phyloP scores from a whole-genome alignment of 176 grass and related monocot species.

The Dactylis glomerata region DNA sequence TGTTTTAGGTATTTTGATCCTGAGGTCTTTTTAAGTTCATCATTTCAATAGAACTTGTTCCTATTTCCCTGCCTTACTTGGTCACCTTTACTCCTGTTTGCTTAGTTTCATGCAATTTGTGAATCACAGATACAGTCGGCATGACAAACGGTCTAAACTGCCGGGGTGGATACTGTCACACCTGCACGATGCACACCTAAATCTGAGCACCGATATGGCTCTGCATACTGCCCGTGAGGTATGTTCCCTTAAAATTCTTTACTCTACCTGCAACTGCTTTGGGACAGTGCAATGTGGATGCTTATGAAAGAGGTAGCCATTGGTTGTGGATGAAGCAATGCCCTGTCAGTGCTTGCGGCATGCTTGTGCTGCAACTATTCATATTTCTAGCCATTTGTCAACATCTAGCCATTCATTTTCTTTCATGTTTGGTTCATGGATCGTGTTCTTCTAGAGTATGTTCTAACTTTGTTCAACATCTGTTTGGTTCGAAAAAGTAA shows the following conservation, averaged over 20 bases:
- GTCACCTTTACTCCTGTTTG: neutral
- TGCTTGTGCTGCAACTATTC: neutral
- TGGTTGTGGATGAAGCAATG: neutral
- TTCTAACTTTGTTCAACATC: neutral
- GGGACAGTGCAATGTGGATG: neutral
- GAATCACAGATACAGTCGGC: conserved; percentile 66
- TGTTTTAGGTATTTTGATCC: neutral
- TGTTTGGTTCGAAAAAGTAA: neutral
- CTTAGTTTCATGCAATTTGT: neutral
- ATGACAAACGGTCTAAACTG: conserved; percentile 91
- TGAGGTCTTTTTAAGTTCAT: neutral
- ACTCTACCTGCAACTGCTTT: neutral
- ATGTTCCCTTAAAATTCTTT: conserved; percentile 12
- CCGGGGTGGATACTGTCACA: conserved; percentile 98
- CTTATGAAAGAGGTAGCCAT: neutral
- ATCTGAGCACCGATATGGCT: conserved; percentile 96
- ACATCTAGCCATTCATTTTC: neutral
- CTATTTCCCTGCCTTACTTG: neutral
- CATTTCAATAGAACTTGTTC: neutral
- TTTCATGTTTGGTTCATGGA: neutral
- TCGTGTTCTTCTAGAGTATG: neutral
- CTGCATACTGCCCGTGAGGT: conserved; percentile 96
- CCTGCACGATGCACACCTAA: conserved; percentile 82
- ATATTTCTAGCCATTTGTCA: neutral
- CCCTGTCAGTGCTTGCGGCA: neutral